Conservation (phyloP, 768 basidiomycete genomes). For the Phylloporus arenicola region DNA sequence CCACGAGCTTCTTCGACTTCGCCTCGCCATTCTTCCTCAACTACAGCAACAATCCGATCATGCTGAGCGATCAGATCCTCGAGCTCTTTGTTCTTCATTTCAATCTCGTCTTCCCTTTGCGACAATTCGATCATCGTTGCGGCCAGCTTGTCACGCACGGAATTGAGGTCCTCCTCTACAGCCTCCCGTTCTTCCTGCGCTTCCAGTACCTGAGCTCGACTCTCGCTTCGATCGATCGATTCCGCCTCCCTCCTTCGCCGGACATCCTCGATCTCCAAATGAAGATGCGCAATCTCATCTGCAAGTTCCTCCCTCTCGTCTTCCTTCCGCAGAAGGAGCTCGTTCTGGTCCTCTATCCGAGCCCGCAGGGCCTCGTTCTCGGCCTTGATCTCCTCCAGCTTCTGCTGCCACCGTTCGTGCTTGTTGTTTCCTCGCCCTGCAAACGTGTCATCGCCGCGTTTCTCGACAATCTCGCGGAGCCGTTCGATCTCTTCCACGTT, state of each 20-base stretch:
- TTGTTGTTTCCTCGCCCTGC: constrained; percentile 38
- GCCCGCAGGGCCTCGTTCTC: constrained; percentile 59
- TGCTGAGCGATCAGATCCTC: constrained; percentile 75
- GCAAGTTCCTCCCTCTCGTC: constrained; percentile 70
- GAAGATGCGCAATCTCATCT: constrained; percentile 60
- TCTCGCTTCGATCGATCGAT: constrained; percentile 64
- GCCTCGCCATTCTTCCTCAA: constrained; percentile 83
- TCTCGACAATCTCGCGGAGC: constrained; percentile 63
- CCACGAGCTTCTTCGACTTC: constrained; percentile 78
- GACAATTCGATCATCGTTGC: constrained; percentile 78
- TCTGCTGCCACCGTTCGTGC: constrained; percentile 41
- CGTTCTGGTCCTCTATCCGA: constrained; percentile 53
- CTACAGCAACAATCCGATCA: constrained; percentile 60
- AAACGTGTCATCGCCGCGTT: constrained; percentile 39
- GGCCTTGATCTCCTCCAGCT: constrained; percentile 53
- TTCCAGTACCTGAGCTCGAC: constrained; percentile 64
- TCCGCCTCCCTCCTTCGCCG: constrained; percentile 59
- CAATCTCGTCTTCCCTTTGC: constrained; percentile 83
- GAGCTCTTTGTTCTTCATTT: constrained; percentile 70
- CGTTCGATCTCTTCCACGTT: constrained; percentile 80
- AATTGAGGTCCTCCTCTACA: constrained; percentile 74
- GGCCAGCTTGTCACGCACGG: constrained; percentile 69
- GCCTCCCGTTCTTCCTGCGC: constrained; percentile 71
- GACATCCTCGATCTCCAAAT: constrained; percentile 61
- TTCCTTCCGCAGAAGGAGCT: constrained; percentile 48